Base-by-base conservation (phyloP, 345 rosid species). In the Eucalyptus melliodora region DNA sequence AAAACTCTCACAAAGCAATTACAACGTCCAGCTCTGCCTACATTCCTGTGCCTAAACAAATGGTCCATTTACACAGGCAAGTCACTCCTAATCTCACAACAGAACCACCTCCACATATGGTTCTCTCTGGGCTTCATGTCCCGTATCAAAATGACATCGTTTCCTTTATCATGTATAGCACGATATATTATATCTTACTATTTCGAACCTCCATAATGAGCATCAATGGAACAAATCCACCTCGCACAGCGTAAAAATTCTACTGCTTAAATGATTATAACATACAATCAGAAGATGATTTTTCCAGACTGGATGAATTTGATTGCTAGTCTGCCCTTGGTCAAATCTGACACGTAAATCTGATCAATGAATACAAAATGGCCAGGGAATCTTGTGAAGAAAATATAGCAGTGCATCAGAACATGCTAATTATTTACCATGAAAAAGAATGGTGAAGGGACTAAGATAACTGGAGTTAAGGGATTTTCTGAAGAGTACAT, bases 161-260 rank as follows among this genome's bases (percentile, higher is more conserved):
- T 65, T n/a, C 37, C 2, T 65, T n/a, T 16, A 4, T 65, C 2
- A 0, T 65, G 10, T 16, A 65, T 65, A 16, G 77, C 40, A 65
- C 3, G 2, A 4, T n/a, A 65, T n/a, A n/a, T 0, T 15, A n/a
- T 16, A 65, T 4, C 37, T 65, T n/a, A 0, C 37, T n/a, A 65
- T n/a, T n/a, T 4, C 0, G 0, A 65, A 65, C 3, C 2, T 69
- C 77, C 77, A 65, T 31, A 16, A 69, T 3, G 81, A 69, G 42
- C 81, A 69, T 69, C 42, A 9, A 15, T 34, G 12, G 42, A 69
- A 16, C 2, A 31, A 69, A 69, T 69, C 81, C 42, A 69, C 81
- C 34, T 69, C 0, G 7, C 24, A 69, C 23, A 2, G 81, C 2
- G 0, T 69, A 34, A 69, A 31, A 16, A 16, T 34, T 69, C 42